Evolutionary conservation across 2,329 filamentous ascomycete species (phyloP), one percentile per base, ranked within the genome.

Genomic region (Xylariaceae sp.): DNA sequence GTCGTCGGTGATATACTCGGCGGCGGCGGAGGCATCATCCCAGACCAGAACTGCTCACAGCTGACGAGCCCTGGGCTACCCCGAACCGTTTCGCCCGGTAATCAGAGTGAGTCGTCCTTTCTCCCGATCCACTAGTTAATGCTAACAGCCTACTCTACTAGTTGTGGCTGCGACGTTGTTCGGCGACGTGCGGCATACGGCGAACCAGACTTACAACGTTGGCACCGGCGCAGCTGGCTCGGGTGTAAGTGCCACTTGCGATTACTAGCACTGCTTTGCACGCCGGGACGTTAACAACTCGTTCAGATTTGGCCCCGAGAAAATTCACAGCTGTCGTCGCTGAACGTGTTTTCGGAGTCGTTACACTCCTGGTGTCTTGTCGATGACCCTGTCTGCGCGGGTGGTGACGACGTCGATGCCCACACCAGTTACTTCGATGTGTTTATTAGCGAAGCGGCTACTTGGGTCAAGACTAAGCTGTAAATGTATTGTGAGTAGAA

Each of bases 181-280:
- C 45, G 69, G 69, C 14, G 67, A 71, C 52, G 61, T 64, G 32
- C 61, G 62, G n/a, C 69, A 71, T 53, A 55, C 60, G 18, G 61
- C 64, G 7, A 56, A 64, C 57, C 66, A 70, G 59, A 48, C 58
- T 7, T 70, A 70, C 50, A 70, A 70, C 48, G 57, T 58, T 5
- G 60, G 63, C 14, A 64, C 57, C 40, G 68, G 69, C n/a, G 52
- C 59, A n/a, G 57, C 42, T 16, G 57, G 54, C 3, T 45, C 53
- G 32, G 64, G 62, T 26, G 62, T 65, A 54, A 58, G 62, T 52
- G 3, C 7, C 12, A 5, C 23, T 20, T 18, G 41, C 10, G 20
- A 37, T 41, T 46, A 26, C 18, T n/a, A 32, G 16, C 14, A 19
- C 9, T 19, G 52, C 29, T n/a, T 41, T 37, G 10, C 21, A 18